Percentiles rank a stretch among this genome's conserved stretches.
phyloP scores from a whole-genome alignment of 2,329 filamentous ascomycete species.

The Mycosphaerella arachidis region DNA sequence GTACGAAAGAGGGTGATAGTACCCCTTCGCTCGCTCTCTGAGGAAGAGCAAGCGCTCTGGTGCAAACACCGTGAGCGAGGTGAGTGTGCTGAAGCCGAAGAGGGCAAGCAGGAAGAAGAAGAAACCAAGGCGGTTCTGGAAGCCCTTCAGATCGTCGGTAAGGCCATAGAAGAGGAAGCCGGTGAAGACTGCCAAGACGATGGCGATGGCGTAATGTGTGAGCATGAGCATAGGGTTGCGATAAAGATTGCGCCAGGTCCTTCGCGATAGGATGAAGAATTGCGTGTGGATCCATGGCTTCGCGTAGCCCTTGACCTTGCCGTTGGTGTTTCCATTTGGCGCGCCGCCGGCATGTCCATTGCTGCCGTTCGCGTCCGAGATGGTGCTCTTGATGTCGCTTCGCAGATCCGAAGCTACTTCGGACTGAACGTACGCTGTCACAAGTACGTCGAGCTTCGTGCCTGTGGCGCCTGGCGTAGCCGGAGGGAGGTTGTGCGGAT shows the following conservation, averaged over 20 bases:
- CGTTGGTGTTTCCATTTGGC: conserved; percentile 47
- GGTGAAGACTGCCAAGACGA: conserved; percentile 86
- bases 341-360: conserved; percentile 55
- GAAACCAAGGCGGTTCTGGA: conserved; percentile 92
- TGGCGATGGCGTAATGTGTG: conserved; percentile 95
- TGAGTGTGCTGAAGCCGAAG: conserved; percentile 95
- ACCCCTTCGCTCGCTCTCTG: conserved; percentile 90
- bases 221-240: conserved; percentile 97
- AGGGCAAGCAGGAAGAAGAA: conserved; percentile 97
- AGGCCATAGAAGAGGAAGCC: conserved; percentile 95
- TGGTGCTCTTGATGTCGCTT: conserved; percentile 71
- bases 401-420: conserved; percentile 69
- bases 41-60: conserved; percentile 87
- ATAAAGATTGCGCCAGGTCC: conserved; percentile 97
- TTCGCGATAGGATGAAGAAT: conserved; percentile 80
- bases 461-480: conserved; percentile 48
- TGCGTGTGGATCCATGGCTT: conserved; percentile 76
- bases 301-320: conserved; percentile 68
- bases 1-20: conserved; percentile 91
- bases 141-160: conserved; percentile 92
- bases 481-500: conserved; percentile 38
- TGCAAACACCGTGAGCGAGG: conserved; percentile 88
- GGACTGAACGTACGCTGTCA: conserved; percentile 70
- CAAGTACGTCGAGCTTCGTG: conserved; percentile 78
- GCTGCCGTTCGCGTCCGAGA: conserved; percentile 59